Evolutionary conservation across 768 basidiomycete species (phyloP), one percentile per base, ranked within the genome.

Genomic region (Termitomyces sp.): DNA sequence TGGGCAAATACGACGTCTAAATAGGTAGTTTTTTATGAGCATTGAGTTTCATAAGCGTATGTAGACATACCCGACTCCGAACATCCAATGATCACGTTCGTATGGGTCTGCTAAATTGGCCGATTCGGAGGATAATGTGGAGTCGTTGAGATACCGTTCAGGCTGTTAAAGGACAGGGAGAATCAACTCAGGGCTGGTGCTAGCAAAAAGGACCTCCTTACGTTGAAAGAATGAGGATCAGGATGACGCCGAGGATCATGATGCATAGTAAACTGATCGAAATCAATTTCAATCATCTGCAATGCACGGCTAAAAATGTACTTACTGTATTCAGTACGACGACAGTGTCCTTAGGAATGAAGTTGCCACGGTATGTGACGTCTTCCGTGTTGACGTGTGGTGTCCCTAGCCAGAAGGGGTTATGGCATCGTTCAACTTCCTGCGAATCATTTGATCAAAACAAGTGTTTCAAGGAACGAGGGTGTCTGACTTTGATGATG

Each of bases 81-180:
- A 81, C 65, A 73, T 72, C 79, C 79, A 81, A 55, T 81, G 77
- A 58, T 81, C 79, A 38, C 79, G 73, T 52, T 81, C 69, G 60
- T 69, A 68, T 8, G 77, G 69, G 58, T 80, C 69, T 2, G 71
- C 46, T 24, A 75, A 63, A 40, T 78, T 76, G 16, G 76, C 75
- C 3, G 78, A 79, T 54, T 79, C 78, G 1, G 75, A 73, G 20
- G 71, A 72, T 18, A 69, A 65, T 9, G 68, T 68, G 0, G 59
- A 57, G 57, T 81, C 77, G 22, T 68, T 65, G 35, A 79, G 57
- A 63, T 75, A 81, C 2, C 79, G 71, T 11, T 81, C 76, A n/a
- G 79, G 78, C 69, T 78, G 24, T 49, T 16, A 45, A 49, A 46
- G 45, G 10, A 20, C 20, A 50, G 45, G 26, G 20, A 41, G 10